Evolutionary conservation across 352 stramenopile genomes (phyloP).

Genomic region (Phytophthora chlamydospora): DNA sequence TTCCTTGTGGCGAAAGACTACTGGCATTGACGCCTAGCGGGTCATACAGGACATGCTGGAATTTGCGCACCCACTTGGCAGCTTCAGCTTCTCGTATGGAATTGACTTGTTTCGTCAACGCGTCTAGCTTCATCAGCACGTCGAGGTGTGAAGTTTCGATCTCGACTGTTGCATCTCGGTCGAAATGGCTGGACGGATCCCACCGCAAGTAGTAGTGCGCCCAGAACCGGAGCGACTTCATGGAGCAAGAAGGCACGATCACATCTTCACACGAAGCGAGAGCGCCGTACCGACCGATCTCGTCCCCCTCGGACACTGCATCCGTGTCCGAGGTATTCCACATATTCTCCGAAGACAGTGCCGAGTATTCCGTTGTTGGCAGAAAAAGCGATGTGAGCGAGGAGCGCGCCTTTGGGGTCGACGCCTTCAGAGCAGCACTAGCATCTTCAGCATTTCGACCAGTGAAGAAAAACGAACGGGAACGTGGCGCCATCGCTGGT

Average conservation of each 20-base stretch:
- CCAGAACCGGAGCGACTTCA: slow-evolving; percentile 81
- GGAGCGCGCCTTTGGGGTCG: slow-evolving; percentile 28
- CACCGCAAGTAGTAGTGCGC: slow-evolving; percentile 82
- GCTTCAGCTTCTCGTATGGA: slow-evolving; percentile 35
- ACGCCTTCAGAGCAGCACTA: slow-evolving; percentile 9
- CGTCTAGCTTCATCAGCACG: slow-evolving; percentile 42
- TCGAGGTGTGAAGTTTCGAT: slow-evolving; percentile 68
- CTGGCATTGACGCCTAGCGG: neutral
- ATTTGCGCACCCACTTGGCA: slow-evolving; percentile 39
- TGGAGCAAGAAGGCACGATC: slow-evolving; percentile 69
- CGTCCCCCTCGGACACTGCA: slow-evolving; percentile 43
- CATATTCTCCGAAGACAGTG: slow-evolving; percentile 31
- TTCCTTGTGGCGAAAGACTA: slow-evolving; percentile 13
- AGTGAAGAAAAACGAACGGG: slow-evolving; percentile 14
- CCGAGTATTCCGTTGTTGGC: slow-evolving; percentile 30
- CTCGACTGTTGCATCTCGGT: slow-evolving; percentile 64
- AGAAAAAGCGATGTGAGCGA: slow-evolving; percentile 51
- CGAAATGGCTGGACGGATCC: slow-evolving; percentile 62
- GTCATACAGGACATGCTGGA: slow-evolving; percentile 15
- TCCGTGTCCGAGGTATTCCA: slow-evolving; percentile 44
- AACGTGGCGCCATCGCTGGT: slow-evolving; percentile 26
- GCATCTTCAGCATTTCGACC: slow-evolving; percentile 19
- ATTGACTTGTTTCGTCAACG: slow-evolving; percentile 31
- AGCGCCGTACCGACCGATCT: slow-evolving; percentile 38
- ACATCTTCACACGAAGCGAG: slow-evolving; percentile 57